Evolutionary conservation across 805 yeast genomes (phyloP).

Genomic region (Metschnikowia proteae): DNA sequence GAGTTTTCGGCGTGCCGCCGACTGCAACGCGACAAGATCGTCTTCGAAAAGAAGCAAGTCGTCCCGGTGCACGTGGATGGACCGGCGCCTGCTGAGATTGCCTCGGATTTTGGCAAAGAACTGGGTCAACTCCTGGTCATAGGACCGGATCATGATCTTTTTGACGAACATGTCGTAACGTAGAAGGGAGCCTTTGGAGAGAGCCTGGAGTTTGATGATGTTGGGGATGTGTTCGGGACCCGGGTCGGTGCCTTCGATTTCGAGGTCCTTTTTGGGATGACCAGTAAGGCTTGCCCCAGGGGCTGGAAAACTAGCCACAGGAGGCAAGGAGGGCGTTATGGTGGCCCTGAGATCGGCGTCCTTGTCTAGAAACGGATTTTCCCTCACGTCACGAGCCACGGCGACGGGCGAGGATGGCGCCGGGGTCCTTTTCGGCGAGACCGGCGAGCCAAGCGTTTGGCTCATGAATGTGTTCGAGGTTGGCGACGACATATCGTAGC

Average conservation of each 20-base stretch:
- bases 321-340: background rate
- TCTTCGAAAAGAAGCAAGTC: constrained; percentile 27
- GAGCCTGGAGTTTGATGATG: constrained; percentile 59
- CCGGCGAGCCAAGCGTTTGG: constrained; percentile 12
- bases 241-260: too few relatives aligned
- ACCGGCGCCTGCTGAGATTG: constrained; percentile 27
- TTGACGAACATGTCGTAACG: constrained; percentile 64
- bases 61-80: constrained; percentile 34
- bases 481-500: constrained; percentile 19
- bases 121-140: constrained; percentile 45
- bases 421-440: background rate
- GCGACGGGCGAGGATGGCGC: background rate
- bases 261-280: background rate
- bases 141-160: constrained; percentile 56
- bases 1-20: constrained; percentile 31
- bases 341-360: constrained; percentile 1
- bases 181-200: constrained; percentile 63
- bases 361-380: background rate
- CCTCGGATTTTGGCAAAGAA: constrained; percentile 56
- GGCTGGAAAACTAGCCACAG: background rate
- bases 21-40: constrained; percentile 39
- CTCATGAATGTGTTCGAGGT: constrained; percentile 18
- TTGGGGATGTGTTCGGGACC: constrained; percentile 10
- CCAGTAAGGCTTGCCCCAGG: too few relatives aligned
- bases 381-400: background rate